phyloP scores from a whole-genome alignment of 441 rosid species.

The Manihot esculenta region DNA sequence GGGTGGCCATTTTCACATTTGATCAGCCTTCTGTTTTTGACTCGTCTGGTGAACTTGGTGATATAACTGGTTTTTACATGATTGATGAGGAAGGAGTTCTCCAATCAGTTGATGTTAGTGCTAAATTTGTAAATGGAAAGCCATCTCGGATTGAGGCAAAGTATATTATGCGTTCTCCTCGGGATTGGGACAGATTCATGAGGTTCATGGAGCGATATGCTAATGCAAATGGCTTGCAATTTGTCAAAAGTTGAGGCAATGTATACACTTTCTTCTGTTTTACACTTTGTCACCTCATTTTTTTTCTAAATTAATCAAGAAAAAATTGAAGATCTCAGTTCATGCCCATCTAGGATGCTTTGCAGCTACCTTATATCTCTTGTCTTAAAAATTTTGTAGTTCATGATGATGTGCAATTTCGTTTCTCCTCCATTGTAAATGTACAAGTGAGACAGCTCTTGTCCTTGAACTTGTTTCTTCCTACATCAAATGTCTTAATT shows the following conservation, averaged over 20 bases:
- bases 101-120: constrained; percentile 88
- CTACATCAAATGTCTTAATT: constrained; percentile 1
- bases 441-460: constrained; percentile 2
- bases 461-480: constrained; percentile 4
- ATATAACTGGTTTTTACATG: constrained; percentile 94
- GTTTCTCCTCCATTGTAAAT: constrained; percentile 12
- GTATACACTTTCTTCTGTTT: constrained; percentile 20
- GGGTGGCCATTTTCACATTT: constrained; percentile 76
- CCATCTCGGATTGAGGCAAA: constrained; percentile 86
- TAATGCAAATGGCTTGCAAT: constrained; percentile 74
- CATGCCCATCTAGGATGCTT: constrained; percentile 5
- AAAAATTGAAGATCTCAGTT: constrained; percentile 14
- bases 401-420: constrained; percentile 15
- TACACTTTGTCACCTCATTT: background rate
- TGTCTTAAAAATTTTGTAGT: constrained; percentile 28
- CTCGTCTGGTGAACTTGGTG: constrained; percentile 81
- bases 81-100: constrained; percentile 92
- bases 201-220: constrained; percentile 97
- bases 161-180: constrained; percentile 72
- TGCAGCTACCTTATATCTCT: constrained; percentile 5
- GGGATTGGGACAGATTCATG: constrained; percentile 97
- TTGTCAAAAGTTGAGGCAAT: constrained; percentile 69
- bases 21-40: constrained; percentile 93
- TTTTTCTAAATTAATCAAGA: constrained; percentile 16
- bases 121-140: constrained; percentile 85